Evolutionary conservation across 352 stramenopile species (phyloP).

Genomic region (Phytophthora lateralis): DNA sequence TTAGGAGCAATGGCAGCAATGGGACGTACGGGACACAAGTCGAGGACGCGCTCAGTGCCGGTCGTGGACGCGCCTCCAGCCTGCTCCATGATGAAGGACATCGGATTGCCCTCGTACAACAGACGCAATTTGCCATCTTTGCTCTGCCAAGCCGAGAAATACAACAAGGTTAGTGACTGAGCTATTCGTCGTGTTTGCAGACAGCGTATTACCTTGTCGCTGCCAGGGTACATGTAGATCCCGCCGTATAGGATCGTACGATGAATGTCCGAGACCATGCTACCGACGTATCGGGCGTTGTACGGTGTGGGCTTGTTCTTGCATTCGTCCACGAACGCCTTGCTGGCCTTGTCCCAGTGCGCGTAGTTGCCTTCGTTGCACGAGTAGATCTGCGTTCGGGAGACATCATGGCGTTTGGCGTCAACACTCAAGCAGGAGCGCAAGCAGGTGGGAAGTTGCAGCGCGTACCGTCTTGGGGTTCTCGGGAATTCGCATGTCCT

Average conservation of each 20-base stretch:
- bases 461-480: constrained; percentile 79
- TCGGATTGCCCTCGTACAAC: constrained; percentile 98
- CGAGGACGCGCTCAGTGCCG: constrained; percentile 92
- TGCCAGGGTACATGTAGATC: constrained; percentile 97
- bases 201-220: constrained; percentile 84
- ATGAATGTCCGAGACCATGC: constrained; percentile 99
- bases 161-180: constrained; percentile 2
- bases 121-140: constrained; percentile 95
- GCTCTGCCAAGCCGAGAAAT: constrained; percentile 32
- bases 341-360: constrained; percentile 93
- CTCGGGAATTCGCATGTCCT: constrained; percentile 94
- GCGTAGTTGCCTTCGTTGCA: constrained; percentile 98
- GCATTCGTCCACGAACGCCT: constrained; percentile 84
- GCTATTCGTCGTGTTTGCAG: constrained; percentile 14
- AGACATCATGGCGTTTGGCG: neutral
- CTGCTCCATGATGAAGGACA: constrained; percentile 98
- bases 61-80: constrained; percentile 95
- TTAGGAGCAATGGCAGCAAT: constrained; percentile 7
- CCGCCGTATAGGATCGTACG: constrained; percentile 98
- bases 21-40: constrained; percentile 88
- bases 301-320: constrained; percentile 85
- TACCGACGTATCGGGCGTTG: constrained; percentile 96
- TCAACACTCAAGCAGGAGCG: neutral
- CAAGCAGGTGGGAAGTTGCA: neutral
- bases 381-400: constrained; percentile 89